Evolutionary conservation across 805 yeast species (phyloP).

Genomic region (Ogataea sp.): DNA sequence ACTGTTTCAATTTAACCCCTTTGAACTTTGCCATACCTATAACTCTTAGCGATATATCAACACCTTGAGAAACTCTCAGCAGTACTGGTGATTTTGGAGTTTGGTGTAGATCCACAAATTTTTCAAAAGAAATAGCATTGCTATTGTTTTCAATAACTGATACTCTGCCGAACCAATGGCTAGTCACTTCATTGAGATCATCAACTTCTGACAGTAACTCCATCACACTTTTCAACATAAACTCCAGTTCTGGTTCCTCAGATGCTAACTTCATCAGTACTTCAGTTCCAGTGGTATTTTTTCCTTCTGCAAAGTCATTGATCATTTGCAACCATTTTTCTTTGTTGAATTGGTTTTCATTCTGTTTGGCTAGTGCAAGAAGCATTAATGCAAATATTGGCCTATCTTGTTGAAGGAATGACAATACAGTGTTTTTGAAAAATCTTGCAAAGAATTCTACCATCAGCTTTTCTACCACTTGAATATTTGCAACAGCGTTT

Average conservation of each 20-base stretch:
- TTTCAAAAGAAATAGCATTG: too few relatives aligned
- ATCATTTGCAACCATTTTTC: not conserved
- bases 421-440: conserved; percentile 36
- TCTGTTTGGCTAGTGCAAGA: conserved; percentile 10
- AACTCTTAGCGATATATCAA: conserved; percentile 57
- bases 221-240: too few relatives aligned
- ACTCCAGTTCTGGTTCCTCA: too few relatives aligned
- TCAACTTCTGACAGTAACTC: too few relatives aligned
- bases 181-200: too few relatives aligned
- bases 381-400: conserved; percentile 35
- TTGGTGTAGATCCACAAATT: too few relatives aligned
- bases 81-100: conserved; percentile 23
- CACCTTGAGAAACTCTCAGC: conserved; percentile 51
- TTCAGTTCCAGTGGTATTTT: too few relatives aligned
- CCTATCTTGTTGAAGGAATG: conserved; percentile 38
- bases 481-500: not conserved
- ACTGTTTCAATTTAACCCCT: conserved; percentile 25
- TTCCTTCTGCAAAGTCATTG: not conserved
- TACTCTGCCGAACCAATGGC: too few relatives aligned
- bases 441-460: conserved; percentile 35
- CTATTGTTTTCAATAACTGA: too few relatives aligned
- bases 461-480: not conserved
- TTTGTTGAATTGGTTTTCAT: not conserved
- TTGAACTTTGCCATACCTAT: conserved; percentile 30
- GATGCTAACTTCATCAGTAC: too few relatives aligned